Percentiles rank a stretch among this genome's conserved stretches.
phyloP scores from a whole-genome alignment of 208 protist genomes.

The Strigomonas culicis region DNA sequence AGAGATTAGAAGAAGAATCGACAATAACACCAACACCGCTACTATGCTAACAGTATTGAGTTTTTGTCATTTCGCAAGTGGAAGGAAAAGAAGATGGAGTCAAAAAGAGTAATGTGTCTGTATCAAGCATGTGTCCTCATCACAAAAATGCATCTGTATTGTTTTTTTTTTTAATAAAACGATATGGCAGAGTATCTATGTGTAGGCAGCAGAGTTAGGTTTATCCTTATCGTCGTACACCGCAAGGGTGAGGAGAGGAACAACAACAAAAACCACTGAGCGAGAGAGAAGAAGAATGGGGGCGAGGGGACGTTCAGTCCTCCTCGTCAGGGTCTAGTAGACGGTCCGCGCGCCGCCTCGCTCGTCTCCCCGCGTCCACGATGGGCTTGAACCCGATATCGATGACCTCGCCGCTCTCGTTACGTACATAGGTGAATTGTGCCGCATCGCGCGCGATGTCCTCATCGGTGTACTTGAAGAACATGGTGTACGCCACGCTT shows the following conservation, averaged over 20 bases:
- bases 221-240: not conserved
- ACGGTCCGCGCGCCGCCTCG: conserved; percentile 45
- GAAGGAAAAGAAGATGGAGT: not conserved
- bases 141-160: no score
- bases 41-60: no score
- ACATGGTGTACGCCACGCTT: conserved; percentile 72
- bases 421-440: conserved; percentile 82
- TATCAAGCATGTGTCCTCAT: not conserved
- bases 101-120: not conserved
- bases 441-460: conserved; percentile 63
- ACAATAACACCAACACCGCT: no score
- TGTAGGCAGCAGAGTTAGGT: not conserved
- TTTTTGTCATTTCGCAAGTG: no score
- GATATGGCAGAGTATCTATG: not conserved
- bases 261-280: not conserved
- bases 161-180: no score
- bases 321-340: conserved; percentile 58
- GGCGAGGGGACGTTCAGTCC: conserved; percentile 24
- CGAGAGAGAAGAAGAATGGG: not conserved
- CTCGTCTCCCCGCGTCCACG: conserved; percentile 63
- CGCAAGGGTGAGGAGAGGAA: not conserved
- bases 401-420: conserved; percentile 74
- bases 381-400: conserved; percentile 86
- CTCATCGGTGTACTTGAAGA: conserved; percentile 69
- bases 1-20: no score